Conservation (phyloP, 2,329 filamentous ascomycete genomes). For the Colletotrichum gigasporum region DNA sequence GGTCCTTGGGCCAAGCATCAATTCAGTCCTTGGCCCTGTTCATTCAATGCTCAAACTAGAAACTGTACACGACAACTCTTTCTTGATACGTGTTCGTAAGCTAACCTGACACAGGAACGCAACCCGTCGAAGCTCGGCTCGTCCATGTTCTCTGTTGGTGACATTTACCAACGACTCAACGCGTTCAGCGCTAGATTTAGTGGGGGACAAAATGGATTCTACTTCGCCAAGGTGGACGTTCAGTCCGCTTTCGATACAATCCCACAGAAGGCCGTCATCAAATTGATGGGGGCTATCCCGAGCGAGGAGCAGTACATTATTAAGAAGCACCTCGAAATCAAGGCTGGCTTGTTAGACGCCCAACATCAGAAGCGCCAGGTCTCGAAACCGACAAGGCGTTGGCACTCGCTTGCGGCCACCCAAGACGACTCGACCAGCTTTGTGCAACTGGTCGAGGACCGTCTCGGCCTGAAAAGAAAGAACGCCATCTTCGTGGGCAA, state of each 20-base stretch:
- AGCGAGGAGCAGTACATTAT: slow-evolving; percentile 73
- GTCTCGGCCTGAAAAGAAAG: slow-evolving; percentile 55
- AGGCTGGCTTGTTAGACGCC: slow-evolving; percentile 46
- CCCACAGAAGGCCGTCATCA: slow-evolving; percentile 78
- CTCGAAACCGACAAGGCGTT: slow-evolving; percentile 56
- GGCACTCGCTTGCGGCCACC: slow-evolving; percentile 61
- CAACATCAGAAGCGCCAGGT: slow-evolving; percentile 38
- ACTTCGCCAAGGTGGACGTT: slow-evolving; percentile 94
- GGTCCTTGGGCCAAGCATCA: slow-evolving; percentile 54
- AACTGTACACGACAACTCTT: slow-evolving; percentile 58
- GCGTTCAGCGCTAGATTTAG: slow-evolving; percentile 68
- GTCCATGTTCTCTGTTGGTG: slow-evolving; percentile 81
- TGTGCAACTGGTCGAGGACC: slow-evolving; percentile 52
- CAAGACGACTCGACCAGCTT: slow-evolving; percentile 54
- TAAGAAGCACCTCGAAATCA: slow-evolving; percentile 78
- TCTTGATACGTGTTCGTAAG: neutral
- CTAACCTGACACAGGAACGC: slow-evolving; percentile 39
- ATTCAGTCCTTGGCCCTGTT: slow-evolving; percentile 71
- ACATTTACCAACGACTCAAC: slow-evolving; percentile 80
- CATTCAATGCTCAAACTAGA: slow-evolving; percentile 83
- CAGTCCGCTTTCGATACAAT: slow-evolving; percentile 95
- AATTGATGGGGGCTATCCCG: slow-evolving; percentile 69
- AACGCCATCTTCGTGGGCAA: slow-evolving; percentile 83
- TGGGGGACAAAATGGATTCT: slow-evolving; percentile 60
- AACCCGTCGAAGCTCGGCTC: slow-evolving; percentile 75